Conservation (phyloP, 225 moss, liverwort and hornwort genomes). For the Pseudisothecium myosuroides region DNA sequence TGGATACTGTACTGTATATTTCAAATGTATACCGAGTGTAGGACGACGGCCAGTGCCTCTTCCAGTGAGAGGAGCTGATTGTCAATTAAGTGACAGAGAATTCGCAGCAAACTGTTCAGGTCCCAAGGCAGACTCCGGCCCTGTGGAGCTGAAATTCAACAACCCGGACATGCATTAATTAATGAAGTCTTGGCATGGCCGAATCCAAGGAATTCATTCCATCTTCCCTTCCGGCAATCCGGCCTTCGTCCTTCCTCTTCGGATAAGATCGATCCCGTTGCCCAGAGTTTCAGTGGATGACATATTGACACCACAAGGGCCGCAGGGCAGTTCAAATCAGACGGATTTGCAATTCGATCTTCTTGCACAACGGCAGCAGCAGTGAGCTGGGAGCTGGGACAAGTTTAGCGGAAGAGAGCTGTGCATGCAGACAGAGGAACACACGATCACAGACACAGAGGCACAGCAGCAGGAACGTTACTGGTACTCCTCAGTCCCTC, state of each 20-base stretch:
- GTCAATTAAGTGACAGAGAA: neutral
- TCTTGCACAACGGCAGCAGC: neutral
- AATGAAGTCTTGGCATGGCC: neutral
- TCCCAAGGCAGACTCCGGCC: neutral
- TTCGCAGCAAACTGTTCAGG: neutral
- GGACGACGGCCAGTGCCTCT: neutral
- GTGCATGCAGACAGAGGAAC: neutral
- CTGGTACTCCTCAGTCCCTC: neutral
- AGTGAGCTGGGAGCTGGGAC: neutral
- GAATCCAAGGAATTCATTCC: neutral
- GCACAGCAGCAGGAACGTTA: neutral
- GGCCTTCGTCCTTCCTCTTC: neutral
- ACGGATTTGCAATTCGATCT: neutral
- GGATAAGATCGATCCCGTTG: neutral
- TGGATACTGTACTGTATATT: neutral
- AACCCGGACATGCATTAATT: neutral
- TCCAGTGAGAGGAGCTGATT: neutral
- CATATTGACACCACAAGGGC: neutral
- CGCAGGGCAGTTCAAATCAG: neutral
- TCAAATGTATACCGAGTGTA: neutral
- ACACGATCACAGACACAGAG: neutral
- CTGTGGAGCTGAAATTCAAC: neutral
- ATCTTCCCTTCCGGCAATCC: no score
- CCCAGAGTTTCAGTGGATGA: neutral
- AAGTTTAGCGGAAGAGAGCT: neutral